These are phyloP conservation scores for Pachyrhizus erosus DNA, from an alignment of 306 rosid genomes.

Conservation along the genomic window DNA sequence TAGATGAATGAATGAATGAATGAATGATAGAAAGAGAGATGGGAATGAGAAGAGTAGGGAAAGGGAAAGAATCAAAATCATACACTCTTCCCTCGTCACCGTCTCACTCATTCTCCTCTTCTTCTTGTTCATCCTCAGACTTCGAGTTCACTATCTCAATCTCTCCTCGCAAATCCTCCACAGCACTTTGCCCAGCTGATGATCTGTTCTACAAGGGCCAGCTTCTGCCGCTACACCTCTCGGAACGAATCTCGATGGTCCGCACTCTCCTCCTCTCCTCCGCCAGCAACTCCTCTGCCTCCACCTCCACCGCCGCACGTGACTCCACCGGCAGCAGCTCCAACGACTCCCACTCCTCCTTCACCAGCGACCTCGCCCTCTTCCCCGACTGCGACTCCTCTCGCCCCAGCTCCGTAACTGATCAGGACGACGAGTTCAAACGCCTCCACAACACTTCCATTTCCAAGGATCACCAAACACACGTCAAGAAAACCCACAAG, in stretches of 20 bases:
- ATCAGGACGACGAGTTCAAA: conserved; percentile 64
- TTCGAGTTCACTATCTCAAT: conserved; percentile 87
- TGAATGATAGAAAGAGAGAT: not conserved
- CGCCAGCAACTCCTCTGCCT: conserved; percentile 56
- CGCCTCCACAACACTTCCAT: conserved; percentile 44
- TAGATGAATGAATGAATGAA: too few relatives aligned
- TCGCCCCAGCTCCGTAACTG: conserved; percentile 71
- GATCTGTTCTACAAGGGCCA: conserved; percentile 96
- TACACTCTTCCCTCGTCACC: conserved; percentile 84
- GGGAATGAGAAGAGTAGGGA: conserved; percentile 57
- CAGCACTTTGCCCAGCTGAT: conserved; percentile 82
- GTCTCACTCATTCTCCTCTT: conserved; percentile 72
- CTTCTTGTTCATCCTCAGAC: conserved; percentile 85
- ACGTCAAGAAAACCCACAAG: conserved; percentile 35
- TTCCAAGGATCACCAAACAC: too few relatives aligned
- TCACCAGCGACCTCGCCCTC: conserved; percentile 59
- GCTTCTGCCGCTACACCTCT: conserved; percentile 82
- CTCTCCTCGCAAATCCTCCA: conserved; percentile 75
- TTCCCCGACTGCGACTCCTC: conserved; percentile 74
- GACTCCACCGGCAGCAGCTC: conserved; percentile 87
- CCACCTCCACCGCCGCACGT: conserved; percentile 67
- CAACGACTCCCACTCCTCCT: conserved; percentile 67
- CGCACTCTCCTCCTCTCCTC: conserved; percentile 77
- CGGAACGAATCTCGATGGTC: conserved; percentile 82
- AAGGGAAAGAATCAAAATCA: conserved; percentile 47